Percentiles rank a stretch among this genome's conserved stretches.
Evolutionary conservation across 1,139 yeast genomes (phyloP).

Genomic region (Pichia terricola): DNA sequence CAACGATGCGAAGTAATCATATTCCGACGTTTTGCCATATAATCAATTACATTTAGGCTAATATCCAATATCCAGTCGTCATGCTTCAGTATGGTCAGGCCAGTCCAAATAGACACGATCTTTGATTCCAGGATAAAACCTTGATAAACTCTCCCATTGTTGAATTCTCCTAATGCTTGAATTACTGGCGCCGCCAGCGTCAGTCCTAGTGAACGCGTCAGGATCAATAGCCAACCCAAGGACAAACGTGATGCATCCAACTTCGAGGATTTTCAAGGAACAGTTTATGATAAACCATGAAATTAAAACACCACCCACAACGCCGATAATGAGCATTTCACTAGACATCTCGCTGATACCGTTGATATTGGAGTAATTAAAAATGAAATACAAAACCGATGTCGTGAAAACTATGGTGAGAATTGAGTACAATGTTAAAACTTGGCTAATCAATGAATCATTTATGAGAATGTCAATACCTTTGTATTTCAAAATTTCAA

Average conservation of each 20-base stretch:
- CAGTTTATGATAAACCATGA: slow-evolving; percentile 71
- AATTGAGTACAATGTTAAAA: slow-evolving; percentile 62
- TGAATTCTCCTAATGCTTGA: slow-evolving; percentile 45
- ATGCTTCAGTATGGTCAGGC: slow-evolving; percentile 1
- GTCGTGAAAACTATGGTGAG: slow-evolving; percentile 53
- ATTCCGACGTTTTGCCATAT: too few species aligned
- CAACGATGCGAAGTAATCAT: too few species aligned
- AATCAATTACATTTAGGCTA: too few species aligned
- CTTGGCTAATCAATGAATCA: slow-evolving; percentile 76
- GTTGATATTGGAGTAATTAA: slow-evolving; percentile 22
- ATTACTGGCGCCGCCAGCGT: slow-evolving; percentile 6
- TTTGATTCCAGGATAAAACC: slow-evolving; percentile 64
- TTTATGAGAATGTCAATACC: slow-evolving; percentile 83
- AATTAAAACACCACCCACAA: slow-evolving; percentile 68
- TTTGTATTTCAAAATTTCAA: slow-evolving; percentile 65
- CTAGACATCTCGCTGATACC: slow-evolving; percentile 43
- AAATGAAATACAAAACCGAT: slow-evolving; percentile 28
- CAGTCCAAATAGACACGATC: slow-evolving; percentile 15
- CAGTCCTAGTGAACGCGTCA: slow-evolving; percentile 43
- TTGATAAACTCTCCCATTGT: slow-evolving; percentile 59
- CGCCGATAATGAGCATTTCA: slow-evolving; percentile 65
- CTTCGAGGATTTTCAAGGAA: slow-evolving; percentile 56
- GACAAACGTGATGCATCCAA: slow-evolving; percentile 80
- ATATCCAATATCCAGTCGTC: too few species aligned
- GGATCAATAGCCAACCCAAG: slow-evolving; percentile 85